These are phyloP conservation scores for Cladorrhinum sp. DNA, from an alignment of 2,329 filamentous ascomycete genomes.

Conservation along the genomic window DNA sequence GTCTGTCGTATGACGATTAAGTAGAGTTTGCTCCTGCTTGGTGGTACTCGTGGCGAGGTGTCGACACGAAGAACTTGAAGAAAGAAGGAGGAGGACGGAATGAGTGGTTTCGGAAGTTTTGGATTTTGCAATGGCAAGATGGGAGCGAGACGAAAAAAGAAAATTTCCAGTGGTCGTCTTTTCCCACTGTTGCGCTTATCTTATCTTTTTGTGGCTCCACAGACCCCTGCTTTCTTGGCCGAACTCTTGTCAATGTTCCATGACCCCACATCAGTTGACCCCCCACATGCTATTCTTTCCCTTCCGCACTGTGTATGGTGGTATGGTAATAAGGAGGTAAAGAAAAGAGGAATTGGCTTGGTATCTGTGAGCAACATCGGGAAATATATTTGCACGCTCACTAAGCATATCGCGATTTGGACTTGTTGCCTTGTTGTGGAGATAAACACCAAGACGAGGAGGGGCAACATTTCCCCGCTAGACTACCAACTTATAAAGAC, in stretches of 20 bases:
- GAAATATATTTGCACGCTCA: neutral
- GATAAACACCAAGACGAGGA: neutral
- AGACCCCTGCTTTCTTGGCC: neutral
- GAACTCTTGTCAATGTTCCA: neutral
- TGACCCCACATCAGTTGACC: neutral
- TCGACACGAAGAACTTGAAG: slow-evolving; percentile 1
- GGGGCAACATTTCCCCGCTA: neutral
- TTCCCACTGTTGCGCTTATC: slow-evolving; percentile 5
- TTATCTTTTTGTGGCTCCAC: neutral
- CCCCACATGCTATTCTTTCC: neutral
- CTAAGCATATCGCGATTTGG: neutral
- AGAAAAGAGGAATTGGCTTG: neutral
- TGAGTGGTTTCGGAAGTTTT: neutral
- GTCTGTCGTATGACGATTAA: slow-evolving; percentile 1
- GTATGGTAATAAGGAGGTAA: neutral
- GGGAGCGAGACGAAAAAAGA: neutral
- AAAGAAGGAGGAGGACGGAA: neutral
- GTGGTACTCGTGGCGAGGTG: slow-evolving; percentile 1
- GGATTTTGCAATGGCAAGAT: neutral
- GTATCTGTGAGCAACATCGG: neutral
- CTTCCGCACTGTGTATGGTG: neutral
- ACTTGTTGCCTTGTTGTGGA: neutral
- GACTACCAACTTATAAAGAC: neutral
- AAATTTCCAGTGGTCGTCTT: slow-evolving; percentile 7
- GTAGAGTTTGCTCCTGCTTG: neutral